A percentile compares a stretch with the other conserved stretches of the same genome.
Conservation (phyloP, 805 yeast genomes). For the Cyberlindnera misumaiensis region DNA sequence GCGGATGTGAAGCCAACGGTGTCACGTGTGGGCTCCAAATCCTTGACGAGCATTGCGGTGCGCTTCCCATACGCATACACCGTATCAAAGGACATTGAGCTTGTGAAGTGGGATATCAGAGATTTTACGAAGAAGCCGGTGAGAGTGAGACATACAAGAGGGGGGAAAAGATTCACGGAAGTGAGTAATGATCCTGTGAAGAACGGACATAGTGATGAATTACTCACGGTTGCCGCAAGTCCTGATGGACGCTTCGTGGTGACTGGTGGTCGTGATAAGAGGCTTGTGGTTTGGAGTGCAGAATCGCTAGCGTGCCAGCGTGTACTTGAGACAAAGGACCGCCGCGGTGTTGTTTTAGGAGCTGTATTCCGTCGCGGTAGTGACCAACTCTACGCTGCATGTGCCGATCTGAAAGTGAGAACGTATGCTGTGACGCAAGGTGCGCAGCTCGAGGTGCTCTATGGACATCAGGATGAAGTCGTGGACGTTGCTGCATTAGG, state of each 20-base stretch:
- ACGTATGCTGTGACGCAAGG: conserved; percentile 80
- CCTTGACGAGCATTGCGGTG: conserved; percentile 42
- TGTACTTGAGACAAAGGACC: conserved; percentile 68
- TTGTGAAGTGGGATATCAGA: conserved; percentile 74
- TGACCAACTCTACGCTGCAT: conserved; percentile 84
- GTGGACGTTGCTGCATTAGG: conserved; percentile 74
- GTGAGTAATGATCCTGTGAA: conserved; percentile 39
- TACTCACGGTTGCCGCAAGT: conserved; percentile 72
- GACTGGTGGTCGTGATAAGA: conserved; percentile 83
- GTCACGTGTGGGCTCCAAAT: conserved; percentile 56
- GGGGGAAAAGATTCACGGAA: conserved; percentile 45
- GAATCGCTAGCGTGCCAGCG: conserved; percentile 71
- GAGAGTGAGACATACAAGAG: conserved; percentile 57
- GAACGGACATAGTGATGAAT: conserved; percentile 73
- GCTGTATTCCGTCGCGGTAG: conserved; percentile 72
- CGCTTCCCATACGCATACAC: conserved; percentile 52
- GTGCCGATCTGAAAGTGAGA: conserved; percentile 87
- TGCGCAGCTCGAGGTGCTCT: conserved; percentile 83
- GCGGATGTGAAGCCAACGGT: conserved; percentile 34
- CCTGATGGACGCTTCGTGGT: conserved; percentile 85
- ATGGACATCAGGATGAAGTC: conserved; percentile 93
- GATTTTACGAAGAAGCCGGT: conserved; percentile 52
- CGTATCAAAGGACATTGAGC: conserved; percentile 71
- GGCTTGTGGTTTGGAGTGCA: conserved; percentile 79
- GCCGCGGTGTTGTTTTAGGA: conserved; percentile 65